phyloP scores from a whole-genome alignment of 805 yeast genomes.

The Komagataella kurtzmanii region DNA sequence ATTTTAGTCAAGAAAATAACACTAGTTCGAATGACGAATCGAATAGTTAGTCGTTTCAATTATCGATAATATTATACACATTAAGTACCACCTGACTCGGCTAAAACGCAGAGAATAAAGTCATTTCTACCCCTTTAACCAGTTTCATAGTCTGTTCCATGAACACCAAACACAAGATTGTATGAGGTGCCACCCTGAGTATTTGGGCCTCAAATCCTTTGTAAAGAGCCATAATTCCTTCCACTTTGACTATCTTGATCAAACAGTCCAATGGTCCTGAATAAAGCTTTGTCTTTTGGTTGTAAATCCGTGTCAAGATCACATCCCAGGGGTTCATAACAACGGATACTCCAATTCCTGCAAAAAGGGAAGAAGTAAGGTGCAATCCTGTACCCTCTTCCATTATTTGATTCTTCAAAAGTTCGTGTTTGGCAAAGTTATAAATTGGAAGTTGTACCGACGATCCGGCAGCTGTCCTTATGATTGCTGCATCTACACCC shows the following conservation, averaged over 20 bases:
- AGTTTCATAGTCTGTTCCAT: slow-evolving; percentile 90
- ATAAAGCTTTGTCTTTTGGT: slow-evolving; percentile 83
- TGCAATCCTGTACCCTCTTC: slow-evolving; percentile 59
- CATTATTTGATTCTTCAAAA: slow-evolving; percentile 38
- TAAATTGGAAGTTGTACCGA: slow-evolving; percentile 90
- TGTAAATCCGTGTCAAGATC: slow-evolving; percentile 84
- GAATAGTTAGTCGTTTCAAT: neutral
- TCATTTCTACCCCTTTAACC: slow-evolving; percentile 26
- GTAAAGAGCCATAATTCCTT: slow-evolving; percentile 79
- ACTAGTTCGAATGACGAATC: neutral
- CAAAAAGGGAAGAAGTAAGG: slow-evolving; percentile 55
- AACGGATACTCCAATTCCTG: slow-evolving; percentile 87
- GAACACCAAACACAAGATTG: slow-evolving; percentile 77
- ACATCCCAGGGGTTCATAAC: slow-evolving; percentile 99
- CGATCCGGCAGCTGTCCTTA: slow-evolving; percentile 94
- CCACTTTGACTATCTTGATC: slow-evolving; percentile 63
- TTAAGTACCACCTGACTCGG: neutral
- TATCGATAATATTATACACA: neutral
- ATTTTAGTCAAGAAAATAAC: neutral
- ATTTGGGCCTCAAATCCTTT: slow-evolving; percentile 94
- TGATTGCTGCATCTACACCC: slow-evolving; percentile 89
- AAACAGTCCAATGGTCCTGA: slow-evolving; percentile 84
- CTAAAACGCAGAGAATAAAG: slow-evolving; percentile 4
- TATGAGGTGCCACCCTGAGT: slow-evolving; percentile 89
- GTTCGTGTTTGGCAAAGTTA: slow-evolving; percentile 55